These are phyloP conservation scores for Gossypium herbaceum DNA, from an alignment of 345 rosid species.

Conservation along the genomic window DNA sequence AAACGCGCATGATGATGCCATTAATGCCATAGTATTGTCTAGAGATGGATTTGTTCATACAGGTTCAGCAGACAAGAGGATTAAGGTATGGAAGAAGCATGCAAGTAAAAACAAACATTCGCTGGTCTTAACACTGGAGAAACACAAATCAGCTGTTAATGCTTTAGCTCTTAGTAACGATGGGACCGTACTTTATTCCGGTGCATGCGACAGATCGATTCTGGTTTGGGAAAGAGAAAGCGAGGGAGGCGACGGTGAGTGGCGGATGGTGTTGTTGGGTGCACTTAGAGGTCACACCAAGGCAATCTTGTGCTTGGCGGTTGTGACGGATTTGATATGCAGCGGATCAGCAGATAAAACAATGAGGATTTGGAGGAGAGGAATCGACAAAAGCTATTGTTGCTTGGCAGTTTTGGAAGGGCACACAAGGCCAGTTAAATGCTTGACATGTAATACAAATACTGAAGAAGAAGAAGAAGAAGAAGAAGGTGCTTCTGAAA, in stretches of 20 bases:
- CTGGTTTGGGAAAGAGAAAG: slow-evolving; percentile 61
- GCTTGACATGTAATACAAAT: slow-evolving; percentile 31
- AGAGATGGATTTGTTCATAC: slow-evolving; percentile 59
- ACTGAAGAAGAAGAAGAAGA: background rate
- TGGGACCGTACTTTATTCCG: slow-evolving; percentile 63
- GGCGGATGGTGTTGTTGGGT: slow-evolving; percentile 46
- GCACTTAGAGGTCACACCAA: slow-evolving; percentile 70
- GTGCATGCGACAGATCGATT: slow-evolving; percentile 70
- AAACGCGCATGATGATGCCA: slow-evolving; percentile 69
- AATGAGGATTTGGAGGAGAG: slow-evolving; percentile 23
- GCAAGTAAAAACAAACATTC: slow-evolving; percentile 34
- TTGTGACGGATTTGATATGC: slow-evolving; percentile 40
- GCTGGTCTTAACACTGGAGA: slow-evolving; percentile 41
- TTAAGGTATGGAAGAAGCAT: slow-evolving; percentile 54
- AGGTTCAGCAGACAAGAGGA: slow-evolving; percentile 68
- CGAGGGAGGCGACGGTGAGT: slow-evolving; percentile 12
- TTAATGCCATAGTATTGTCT: slow-evolving; percentile 52
- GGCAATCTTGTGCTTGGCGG: slow-evolving; percentile 64
- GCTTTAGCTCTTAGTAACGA: slow-evolving; percentile 60
- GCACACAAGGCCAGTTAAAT: slow-evolving; percentile 63
- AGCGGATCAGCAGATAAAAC: slow-evolving; percentile 69
- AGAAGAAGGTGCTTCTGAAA: slow-evolving; percentile 16
- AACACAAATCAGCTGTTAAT: slow-evolving; percentile 65
- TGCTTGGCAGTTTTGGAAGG: slow-evolving; percentile 62
- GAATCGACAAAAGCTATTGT: slow-evolving; percentile 28